Conservation (phyloP, 2,329 filamentous ascomycete genomes). For the Phaeosphaeria sp. region DNA sequence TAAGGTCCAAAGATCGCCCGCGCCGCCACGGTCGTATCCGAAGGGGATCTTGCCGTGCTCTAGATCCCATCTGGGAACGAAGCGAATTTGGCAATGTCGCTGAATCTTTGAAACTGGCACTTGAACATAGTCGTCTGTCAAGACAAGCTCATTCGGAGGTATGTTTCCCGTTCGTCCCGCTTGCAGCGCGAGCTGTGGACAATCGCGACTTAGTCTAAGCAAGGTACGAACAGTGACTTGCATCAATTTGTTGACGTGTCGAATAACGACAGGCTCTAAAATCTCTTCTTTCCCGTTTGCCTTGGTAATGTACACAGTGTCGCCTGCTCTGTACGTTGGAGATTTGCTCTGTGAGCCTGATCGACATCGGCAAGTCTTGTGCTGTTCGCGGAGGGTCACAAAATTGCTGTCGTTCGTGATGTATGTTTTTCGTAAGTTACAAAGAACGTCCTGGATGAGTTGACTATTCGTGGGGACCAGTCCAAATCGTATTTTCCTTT, state of each 20-base stretch:
- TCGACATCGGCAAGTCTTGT: slow-evolving; percentile 62
- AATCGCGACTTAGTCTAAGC: slow-evolving; percentile 54
- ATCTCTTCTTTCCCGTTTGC: slow-evolving; percentile 30
- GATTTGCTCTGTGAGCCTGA: slow-evolving; percentile 11
- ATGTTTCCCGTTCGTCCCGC: slow-evolving; percentile 27
- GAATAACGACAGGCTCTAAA: slow-evolving; percentile 69
- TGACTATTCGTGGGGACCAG: slow-evolving; percentile 61
- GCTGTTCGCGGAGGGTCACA: slow-evolving; percentile 61
- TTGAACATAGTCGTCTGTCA: slow-evolving; percentile 56
- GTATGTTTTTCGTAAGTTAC: slow-evolving; percentile 77
- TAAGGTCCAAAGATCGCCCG: slow-evolving; percentile 71
- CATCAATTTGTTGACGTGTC: slow-evolving; percentile 43
- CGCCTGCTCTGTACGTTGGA: slow-evolving; percentile 57
- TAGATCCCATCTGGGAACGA: slow-evolving; percentile 54
- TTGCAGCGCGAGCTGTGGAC: slow-evolving; percentile 38
- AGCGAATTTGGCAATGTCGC: slow-evolving; percentile 66
- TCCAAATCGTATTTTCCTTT: slow-evolving; percentile 64
- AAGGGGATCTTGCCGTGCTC: slow-evolving; percentile 54
- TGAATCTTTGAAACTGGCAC: slow-evolving; percentile 54
- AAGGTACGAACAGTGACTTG: slow-evolving; percentile 60
- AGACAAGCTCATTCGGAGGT: slow-evolving; percentile 65
- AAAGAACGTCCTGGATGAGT: slow-evolving; percentile 60
- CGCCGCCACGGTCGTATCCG: slow-evolving; percentile 71
- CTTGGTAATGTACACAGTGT: slow-evolving; percentile 64
- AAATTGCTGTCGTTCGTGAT: slow-evolving; percentile 67